Evolutionary conservation across 2,329 filamentous ascomycete genomes (phyloP), one percentile per base, ranked within the genome.

Genomic region (Claviceps sp.): DNA sequence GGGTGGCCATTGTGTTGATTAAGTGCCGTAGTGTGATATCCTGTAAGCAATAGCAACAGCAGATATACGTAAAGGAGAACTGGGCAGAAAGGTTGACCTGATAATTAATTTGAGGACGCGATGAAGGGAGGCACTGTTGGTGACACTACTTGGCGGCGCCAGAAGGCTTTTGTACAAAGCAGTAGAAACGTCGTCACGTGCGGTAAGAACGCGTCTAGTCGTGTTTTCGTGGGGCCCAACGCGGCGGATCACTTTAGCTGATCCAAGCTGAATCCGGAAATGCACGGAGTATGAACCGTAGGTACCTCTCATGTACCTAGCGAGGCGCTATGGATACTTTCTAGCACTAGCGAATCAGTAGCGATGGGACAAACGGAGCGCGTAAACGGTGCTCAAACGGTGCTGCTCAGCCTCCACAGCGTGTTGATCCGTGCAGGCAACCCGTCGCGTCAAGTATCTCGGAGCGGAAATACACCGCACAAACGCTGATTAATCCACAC

Each of bases 1-100:
- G 77, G 57, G 84, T 73, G 69, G 87, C 79, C 88, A 94, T 93
- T 79, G 74, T 67, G 60, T 56, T 17, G 36, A 43, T 49, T 43
- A 48, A 47, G 47, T 42, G 52, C 38, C 48, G 42, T 48, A 44
- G 38, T 42, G 45, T 44, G 55, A 54, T 54, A 47, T 49, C 26
- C 49, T 40, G 37, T 51, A 53, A 51, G 52, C 47, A 57, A 52
- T 34, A 34, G 53, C 54, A 57, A 50, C 52, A 57, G 9, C 29
- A 34, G 9, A 34, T 49, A 55, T 54, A 55, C 55, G 52, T 52
- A 47, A 49, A 50, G 49, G 53, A 50, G 47, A 49, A 40, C 54
- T 57, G 53, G 47, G 51, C 56, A 53, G 59, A 53, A 52, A 47
- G 56, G 54, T 60, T 51, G 52, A 51, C 47, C 54, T 55, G 45